phyloP scores from a whole-genome alignment of 139 green algal species.

The Chlamydomonas eustigma region DNA sequence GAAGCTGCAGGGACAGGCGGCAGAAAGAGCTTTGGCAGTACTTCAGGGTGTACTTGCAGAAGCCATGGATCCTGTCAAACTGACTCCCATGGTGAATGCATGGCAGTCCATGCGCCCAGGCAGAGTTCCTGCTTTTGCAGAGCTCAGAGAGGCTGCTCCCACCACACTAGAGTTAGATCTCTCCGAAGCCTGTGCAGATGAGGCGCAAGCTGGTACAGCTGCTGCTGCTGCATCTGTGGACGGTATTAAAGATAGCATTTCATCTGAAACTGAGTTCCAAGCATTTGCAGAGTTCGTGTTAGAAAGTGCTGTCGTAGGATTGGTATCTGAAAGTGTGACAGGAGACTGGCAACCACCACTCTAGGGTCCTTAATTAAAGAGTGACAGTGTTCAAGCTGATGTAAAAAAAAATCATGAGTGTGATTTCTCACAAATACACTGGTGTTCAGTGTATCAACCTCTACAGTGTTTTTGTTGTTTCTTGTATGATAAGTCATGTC shows the following conservation, averaged over 20 bases:
- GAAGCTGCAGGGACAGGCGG: background rate
- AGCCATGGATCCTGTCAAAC: background rate
- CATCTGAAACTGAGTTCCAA: constrained; percentile 11
- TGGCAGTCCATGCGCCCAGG: background rate
- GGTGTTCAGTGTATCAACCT: no score
- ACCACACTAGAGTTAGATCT: no score
- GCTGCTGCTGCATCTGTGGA: background rate
- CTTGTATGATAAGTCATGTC: no score
- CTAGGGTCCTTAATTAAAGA: no score
- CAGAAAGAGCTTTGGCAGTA: background rate
- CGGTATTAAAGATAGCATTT: background rate
- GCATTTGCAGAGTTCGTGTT: constrained; percentile 38
- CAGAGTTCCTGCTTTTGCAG: constrained; percentile 1
- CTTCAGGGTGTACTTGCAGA: background rate
- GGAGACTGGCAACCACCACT: constrained; percentile 28
- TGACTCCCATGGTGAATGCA: background rate
- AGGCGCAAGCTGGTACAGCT: background rate
- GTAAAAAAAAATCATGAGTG: no score
- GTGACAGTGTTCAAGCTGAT: no score
- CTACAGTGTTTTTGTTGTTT: no score
- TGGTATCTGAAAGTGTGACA: constrained; percentile 34
- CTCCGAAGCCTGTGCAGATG: no score
- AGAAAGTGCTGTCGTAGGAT: constrained; percentile 28
- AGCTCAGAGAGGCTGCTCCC: background rate
- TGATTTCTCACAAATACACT: no score